Percentiles rank a stretch among this genome's conserved stretches.
Evolutionary conservation across 768 basidiomycete species (phyloP).

Genomic region (Tulasnella sp.): DNA sequence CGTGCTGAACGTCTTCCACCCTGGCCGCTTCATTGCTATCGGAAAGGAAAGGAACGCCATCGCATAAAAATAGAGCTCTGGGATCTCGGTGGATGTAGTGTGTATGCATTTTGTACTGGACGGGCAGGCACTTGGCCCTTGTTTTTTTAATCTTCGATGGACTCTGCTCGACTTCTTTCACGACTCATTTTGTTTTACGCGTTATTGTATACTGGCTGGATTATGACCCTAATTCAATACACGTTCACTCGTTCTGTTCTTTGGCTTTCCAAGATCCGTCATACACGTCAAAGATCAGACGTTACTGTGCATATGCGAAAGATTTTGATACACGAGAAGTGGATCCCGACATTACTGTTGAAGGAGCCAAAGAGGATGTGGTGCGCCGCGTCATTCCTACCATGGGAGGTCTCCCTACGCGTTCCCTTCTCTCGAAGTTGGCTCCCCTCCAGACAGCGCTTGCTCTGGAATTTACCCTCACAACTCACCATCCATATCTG

Average conservation of each 20-base stretch:
- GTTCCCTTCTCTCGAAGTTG: too few relatives aligned
- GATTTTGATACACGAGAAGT: not conserved
- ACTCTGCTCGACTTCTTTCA: not conserved
- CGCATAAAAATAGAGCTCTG: not conserved
- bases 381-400: not conserved
- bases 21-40: slow-evolving; percentile 34
- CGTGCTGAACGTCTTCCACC: slow-evolving; percentile 41
- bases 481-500: too few relatives aligned
- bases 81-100: not conserved
- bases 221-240: too few relatives aligned
- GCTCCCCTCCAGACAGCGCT: too few relatives aligned
- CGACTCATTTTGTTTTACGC: too few relatives aligned
- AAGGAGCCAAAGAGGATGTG: not conserved
- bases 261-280: slow-evolving; percentile 18
- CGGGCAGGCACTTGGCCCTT: not conserved
- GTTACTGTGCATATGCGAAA: too few relatives aligned
- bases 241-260: slow-evolving; percentile 2
- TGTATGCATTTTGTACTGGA: not conserved
- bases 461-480: not conserved
- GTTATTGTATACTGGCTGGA: too few relatives aligned
- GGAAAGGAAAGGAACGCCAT: not conserved
- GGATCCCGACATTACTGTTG: not conserved
- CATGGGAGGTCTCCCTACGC: too few relatives aligned
- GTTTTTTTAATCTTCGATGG: not conserved
- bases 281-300: not conserved